phyloP scores from a whole-genome alignment of 2,329 filamentous ascomycete genomes.

The Thelonectria rubi region DNA sequence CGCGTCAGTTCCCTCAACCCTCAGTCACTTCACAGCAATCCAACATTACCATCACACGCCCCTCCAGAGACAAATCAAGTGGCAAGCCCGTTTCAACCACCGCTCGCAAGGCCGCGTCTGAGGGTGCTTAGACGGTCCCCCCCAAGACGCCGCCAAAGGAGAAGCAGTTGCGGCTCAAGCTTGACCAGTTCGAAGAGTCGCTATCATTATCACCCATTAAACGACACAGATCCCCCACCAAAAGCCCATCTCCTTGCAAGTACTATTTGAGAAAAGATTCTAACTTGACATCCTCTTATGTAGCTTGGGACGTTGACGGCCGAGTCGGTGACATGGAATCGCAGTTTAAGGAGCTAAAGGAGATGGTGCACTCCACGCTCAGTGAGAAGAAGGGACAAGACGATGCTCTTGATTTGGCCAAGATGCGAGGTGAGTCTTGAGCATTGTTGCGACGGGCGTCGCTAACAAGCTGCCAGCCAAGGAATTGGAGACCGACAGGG shows the following conservation, averaged over 20 bases:
- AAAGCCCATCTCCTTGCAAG: constrained; percentile 57
- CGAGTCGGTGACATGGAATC: constrained; percentile 80
- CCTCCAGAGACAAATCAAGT: constrained; percentile 36
- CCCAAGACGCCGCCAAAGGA: constrained; percentile 46
- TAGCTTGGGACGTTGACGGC: constrained; percentile 83
- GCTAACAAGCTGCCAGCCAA: constrained; percentile 49
- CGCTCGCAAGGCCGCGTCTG: constrained; percentile 30
- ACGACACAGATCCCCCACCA: constrained; percentile 49
- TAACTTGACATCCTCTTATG: constrained; percentile 67
- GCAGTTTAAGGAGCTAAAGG: constrained; percentile 75
- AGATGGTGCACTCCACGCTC: constrained; percentile 75
- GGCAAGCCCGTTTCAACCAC: constrained; percentile 22
- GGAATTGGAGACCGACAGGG: constrained; percentile 59
- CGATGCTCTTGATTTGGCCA: constrained; percentile 77
- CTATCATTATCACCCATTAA: constrained; percentile 46
- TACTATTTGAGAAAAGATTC: constrained; percentile 76
- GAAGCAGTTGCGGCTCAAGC: constrained; percentile 44
- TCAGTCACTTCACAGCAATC: constrained; percentile 35
- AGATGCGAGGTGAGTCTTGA: constrained; percentile 71
- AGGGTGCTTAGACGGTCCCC: constrained; percentile 45
- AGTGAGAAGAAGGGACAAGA: constrained; percentile 75
- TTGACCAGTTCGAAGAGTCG: constrained; percentile 46
- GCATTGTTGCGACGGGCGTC: accelerated
- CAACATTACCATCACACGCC: constrained; percentile 43
- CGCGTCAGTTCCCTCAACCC: constrained; percentile 38